Evolutionary conservation across 331 rosid species (phyloP).

Genomic region (Acacia concinna): DNA sequence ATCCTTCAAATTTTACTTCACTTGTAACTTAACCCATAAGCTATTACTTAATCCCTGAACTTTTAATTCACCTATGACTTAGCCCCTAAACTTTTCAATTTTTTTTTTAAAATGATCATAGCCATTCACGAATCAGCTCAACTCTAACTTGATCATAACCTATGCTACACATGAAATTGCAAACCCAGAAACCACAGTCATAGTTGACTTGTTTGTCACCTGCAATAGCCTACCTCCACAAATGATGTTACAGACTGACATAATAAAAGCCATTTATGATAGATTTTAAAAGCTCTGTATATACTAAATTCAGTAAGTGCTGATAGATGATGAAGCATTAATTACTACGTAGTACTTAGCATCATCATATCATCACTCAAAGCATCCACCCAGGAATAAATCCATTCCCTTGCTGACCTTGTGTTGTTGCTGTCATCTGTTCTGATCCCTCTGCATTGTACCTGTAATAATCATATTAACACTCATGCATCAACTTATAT

Average conservation of each 20-base stretch:
- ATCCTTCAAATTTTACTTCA: too few species aligned
- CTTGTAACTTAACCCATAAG: too few species aligned
- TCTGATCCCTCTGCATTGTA: slow-evolving; percentile 55
- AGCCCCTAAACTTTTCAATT: too few species aligned
- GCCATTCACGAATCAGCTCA: too few species aligned
- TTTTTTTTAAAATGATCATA: too few species aligned
- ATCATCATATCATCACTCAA: slow-evolving; percentile 31
- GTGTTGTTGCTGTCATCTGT: slow-evolving; percentile 63
- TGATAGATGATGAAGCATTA: neutral
- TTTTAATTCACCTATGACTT: too few species aligned
- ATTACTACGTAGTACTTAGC: neutral
- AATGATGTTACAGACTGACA: neutral
- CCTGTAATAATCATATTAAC: slow-evolving; percentile 35
- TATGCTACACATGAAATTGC: too few species aligned
- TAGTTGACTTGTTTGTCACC: too few species aligned
- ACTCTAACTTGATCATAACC: too few species aligned
- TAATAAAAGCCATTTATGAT: neutral
- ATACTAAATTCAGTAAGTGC: neutral
- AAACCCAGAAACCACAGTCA: too few species aligned
- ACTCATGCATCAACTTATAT: neutral
- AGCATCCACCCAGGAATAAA: slow-evolving; percentile 98
- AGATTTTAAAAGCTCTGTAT: neutral
- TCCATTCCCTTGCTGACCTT: slow-evolving; percentile 74
- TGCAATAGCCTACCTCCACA: neutral
- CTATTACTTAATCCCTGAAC: too few species aligned